Evolutionary conservation across 805 yeast genomes (phyloP).

Genomic region (Dipodascus geniculatus): DNA sequence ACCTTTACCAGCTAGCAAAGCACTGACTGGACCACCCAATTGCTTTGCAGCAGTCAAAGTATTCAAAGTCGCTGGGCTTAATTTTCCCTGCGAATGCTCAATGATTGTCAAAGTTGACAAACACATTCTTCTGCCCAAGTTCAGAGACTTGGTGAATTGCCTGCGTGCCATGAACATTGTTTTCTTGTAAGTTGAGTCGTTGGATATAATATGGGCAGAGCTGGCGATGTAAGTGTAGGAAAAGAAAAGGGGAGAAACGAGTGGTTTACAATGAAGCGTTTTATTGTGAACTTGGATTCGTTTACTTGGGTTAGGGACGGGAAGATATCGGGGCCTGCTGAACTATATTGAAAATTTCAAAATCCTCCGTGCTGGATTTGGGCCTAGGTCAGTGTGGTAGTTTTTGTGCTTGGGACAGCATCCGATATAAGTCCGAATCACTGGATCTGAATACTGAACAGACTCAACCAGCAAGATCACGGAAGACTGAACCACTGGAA

Average conservation of each 20-base stretch:
- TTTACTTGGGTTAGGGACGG: constrained; percentile 1
- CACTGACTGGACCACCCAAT: constrained; percentile 63
- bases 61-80: constrained; percentile 60
- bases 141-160: neutral
- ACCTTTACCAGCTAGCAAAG: constrained; percentile 56
- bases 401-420: neutral
- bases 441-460: no score
- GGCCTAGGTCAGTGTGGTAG: no score
- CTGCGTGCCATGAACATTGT: constrained; percentile 4
- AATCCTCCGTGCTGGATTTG: neutral
- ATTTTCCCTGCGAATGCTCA: constrained; percentile 43
- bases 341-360: neutral
- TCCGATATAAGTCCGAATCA: neutral
- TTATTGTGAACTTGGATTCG: no score
- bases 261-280: neutral
- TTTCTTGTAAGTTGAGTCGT: neutral
- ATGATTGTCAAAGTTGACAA: constrained; percentile 55
- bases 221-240: neutral
- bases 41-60: constrained; percentile 67
- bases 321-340: neutral
- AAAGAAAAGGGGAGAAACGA: neutral
- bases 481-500: no score
- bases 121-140: constrained; percentile 27
- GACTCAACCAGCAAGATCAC: no score
- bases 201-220: neutral